Evolutionary conservation across 2,329 filamentous ascomycete species (phyloP).

Genomic region (Aspergillus ochraceus): DNA sequence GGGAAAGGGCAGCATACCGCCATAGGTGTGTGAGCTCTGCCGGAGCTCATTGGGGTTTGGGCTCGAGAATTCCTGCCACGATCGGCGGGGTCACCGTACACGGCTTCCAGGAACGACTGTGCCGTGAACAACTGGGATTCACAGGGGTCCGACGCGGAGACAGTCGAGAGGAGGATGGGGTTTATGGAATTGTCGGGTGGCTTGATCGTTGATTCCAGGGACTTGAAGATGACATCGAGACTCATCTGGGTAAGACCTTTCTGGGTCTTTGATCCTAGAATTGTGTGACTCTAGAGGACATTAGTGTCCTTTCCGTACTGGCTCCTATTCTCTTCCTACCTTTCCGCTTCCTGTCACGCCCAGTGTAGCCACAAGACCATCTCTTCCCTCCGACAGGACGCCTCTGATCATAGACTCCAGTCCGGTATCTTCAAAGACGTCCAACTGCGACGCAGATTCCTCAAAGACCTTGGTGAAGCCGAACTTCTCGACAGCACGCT

Average conservation of each 20-base stretch:
- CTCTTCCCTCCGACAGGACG: slow-evolving; percentile 79
- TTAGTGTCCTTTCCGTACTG: slow-evolving; percentile 9
- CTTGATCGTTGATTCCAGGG: slow-evolving; percentile 70
- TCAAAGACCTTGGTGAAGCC: slow-evolving; percentile 93
- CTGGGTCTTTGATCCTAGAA: slow-evolving; percentile 82
- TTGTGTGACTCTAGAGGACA: slow-evolving; percentile 79
- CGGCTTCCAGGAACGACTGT: slow-evolving; percentile 72
- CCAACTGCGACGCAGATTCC: slow-evolving; percentile 78
- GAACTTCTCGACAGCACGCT: slow-evolving; percentile 88
- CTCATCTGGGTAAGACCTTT: slow-evolving; percentile 89
- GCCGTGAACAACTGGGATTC: slow-evolving; percentile 78
- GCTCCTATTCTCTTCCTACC: slow-evolving; percentile 51
- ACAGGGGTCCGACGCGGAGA: slow-evolving; percentile 74
- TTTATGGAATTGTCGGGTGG: slow-evolving; percentile 55
- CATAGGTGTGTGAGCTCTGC: slow-evolving; percentile 45
- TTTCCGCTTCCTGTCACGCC: slow-evolving; percentile 96
- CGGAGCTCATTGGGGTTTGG: slow-evolving; percentile 64
- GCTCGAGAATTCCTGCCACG: slow-evolving; percentile 65
- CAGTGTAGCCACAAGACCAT: slow-evolving; percentile 86
- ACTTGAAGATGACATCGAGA: slow-evolving; percentile 85
- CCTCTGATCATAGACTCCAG: slow-evolving; percentile 76
- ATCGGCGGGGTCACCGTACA: slow-evolving; percentile 67
- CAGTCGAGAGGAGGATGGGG: slow-evolving; percentile 67
- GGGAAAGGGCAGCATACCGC: slow-evolving; percentile 43
- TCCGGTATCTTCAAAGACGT: slow-evolving; percentile 79